These are phyloP conservation scores for Fagus crenata DNA, from an alignment of 306 rosid genomes.

Conservation along the genomic window DNA sequence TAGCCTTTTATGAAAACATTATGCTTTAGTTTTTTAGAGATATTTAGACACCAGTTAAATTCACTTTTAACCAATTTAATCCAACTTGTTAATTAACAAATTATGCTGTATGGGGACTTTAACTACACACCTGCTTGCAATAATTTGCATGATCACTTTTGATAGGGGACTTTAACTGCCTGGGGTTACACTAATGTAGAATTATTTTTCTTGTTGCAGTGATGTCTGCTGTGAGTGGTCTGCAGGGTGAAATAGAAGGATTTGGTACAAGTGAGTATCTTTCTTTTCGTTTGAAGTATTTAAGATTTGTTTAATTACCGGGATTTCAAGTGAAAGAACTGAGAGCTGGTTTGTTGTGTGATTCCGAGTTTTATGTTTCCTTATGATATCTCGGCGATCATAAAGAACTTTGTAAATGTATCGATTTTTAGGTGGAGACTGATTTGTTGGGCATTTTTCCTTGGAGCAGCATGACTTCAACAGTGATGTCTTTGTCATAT, in stretches of 20 bases:
- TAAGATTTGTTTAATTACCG: conserved; percentile 10
- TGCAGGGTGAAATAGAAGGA: conserved; percentile 66
- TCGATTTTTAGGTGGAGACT: conserved; percentile 9
- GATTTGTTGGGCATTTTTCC: conserved; percentile 4
- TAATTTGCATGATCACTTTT: conserved; percentile 13
- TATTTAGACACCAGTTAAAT: no score
- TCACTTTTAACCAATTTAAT: no score
- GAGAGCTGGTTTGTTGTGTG: background rate
- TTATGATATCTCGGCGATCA: background rate
- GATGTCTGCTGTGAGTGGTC: conserved; percentile 92
- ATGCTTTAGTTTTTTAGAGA: background rate
- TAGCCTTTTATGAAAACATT: background rate
- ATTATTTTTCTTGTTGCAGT: conserved; percentile 50
- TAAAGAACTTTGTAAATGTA: background rate
- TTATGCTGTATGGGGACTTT: background rate
- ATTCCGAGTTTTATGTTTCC: conserved; percentile 5
- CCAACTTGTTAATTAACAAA: no score
- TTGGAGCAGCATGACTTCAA: conserved; percentile 2
- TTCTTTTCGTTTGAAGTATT: conserved; percentile 25
- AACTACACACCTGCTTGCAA: background rate
- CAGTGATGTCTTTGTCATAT: background rate
- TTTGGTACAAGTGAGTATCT: conserved; percentile 71
- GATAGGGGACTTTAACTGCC: background rate
- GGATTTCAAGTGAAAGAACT: background rate
- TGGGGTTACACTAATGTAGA: background rate